phyloP scores from a whole-genome alignment of 192 early-diverging fungal species.

The Backusella parvicylindrica region DNA sequence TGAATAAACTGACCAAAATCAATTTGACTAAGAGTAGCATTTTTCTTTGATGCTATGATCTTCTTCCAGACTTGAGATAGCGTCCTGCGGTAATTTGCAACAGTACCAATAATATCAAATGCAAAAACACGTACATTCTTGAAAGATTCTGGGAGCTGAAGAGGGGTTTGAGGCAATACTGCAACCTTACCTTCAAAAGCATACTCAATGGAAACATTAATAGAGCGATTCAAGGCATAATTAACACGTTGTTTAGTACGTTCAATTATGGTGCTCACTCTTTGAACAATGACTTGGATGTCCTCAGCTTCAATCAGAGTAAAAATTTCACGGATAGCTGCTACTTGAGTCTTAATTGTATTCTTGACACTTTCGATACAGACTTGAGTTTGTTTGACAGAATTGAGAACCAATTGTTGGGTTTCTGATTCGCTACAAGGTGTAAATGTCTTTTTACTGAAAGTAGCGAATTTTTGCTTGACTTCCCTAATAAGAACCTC shows the following conservation, averaged over 20 bases:
- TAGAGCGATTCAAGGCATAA: not conserved
- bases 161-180: conserved; percentile 17
- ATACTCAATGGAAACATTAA: not conserved
- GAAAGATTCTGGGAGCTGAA: conserved; percentile 14
- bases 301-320: conserved; percentile 10
- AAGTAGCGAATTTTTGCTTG: conserved; percentile 6
- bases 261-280: not conserved
- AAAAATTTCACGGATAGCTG: not conserved
- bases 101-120: conserved; percentile 20
- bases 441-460: not conserved
- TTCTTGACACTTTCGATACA: conserved; percentile 7
- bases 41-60: not conserved
- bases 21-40: not conserved
- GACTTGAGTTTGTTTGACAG: conserved; percentile 7
- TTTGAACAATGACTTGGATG: not conserved
- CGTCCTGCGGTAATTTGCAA: conserved; percentile 8
- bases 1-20: not conserved
- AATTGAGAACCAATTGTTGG: not conserved
- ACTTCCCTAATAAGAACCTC: not conserved
- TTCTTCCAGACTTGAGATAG: conserved; percentile 7
- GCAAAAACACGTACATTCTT: conserved; percentile 2
- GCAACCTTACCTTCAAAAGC: conserved; percentile 24
- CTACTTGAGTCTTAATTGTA: not conserved
- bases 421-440: not conserved
- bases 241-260: conserved; percentile 10